These are phyloP conservation scores for Kwoniella europaea DNA, from an alignment of 768 basidiomycete species.

Conservation along the genomic window DNA sequence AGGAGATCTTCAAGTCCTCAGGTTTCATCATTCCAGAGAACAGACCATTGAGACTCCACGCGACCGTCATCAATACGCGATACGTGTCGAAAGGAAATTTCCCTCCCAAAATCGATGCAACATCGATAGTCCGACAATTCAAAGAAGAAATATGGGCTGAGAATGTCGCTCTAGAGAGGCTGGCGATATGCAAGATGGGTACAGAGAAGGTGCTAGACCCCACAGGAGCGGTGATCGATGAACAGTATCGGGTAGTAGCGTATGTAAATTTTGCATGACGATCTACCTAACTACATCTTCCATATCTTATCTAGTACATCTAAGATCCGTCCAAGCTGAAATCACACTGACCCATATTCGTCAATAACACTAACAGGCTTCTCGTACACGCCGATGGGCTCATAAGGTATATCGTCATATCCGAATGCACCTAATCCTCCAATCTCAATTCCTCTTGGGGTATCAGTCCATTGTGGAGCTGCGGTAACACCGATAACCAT, in stretches of 20 bases:
- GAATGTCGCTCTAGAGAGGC: slow-evolving; percentile 2
- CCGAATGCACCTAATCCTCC: slow-evolving; percentile 68
- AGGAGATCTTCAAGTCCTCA: not conserved
- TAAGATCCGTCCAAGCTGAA: no score
- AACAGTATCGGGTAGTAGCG: slow-evolving; percentile 7
- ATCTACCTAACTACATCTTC: not conserved
- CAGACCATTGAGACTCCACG: slow-evolving; percentile 1
- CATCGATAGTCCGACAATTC: not conserved
- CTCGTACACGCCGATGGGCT: slow-evolving; percentile 27
- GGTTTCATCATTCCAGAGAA: not conserved
- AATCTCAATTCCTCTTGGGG: slow-evolving; percentile 62
- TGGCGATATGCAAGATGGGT: slow-evolving; percentile 10
- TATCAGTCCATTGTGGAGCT: slow-evolving; percentile 66
- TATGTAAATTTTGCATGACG: not conserved
- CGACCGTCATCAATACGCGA: slow-evolving; percentile 7
- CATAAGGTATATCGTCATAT: slow-evolving; percentile 52
- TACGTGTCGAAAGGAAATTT: not conserved
- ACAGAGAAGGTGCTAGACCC: not conserved
- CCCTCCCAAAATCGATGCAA: slow-evolving; percentile 3
- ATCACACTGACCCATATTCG: slow-evolving; percentile 18
- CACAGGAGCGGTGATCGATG: not conserved
- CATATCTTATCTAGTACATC: not conserved
- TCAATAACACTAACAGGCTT: slow-evolving; percentile 37
- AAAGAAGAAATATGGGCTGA: slow-evolving; percentile 10
- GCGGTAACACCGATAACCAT: slow-evolving; percentile 64